phyloP scores from a whole-genome alignment of 2,329 filamentous ascomycete species.

The Penicillium sp. region DNA sequence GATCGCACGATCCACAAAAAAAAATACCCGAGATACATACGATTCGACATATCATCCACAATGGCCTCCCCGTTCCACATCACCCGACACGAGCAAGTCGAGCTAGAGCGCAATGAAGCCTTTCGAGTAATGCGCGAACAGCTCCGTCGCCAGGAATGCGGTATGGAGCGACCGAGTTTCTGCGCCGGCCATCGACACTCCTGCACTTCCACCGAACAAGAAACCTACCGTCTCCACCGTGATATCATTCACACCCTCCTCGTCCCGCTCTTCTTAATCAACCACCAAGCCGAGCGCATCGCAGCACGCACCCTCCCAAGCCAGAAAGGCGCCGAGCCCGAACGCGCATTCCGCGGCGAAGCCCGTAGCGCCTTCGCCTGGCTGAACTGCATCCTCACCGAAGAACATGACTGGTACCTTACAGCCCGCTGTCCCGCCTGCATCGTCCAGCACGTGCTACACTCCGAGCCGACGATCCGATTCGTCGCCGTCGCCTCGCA shows the following conservation, averaged over 20 bases:
- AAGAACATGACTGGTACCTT: conserved; percentile 58
- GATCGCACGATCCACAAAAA: background rate
- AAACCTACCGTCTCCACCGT: conserved; percentile 51
- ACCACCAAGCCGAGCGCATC: conserved; percentile 53
- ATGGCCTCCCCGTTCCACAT: conserved; percentile 36
- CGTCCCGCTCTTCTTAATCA: conserved; percentile 57
- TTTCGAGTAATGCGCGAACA: conserved; percentile 36
- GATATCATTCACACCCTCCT: conserved; percentile 59
- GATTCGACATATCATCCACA: conserved; percentile 2
- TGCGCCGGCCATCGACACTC: conserved; percentile 35
- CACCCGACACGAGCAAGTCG: conserved; percentile 29
- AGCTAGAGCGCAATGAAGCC: conserved; percentile 35
- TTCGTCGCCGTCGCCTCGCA: conserved; percentile 44
- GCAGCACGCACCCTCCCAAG: conserved; percentile 52
- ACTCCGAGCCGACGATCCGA: conserved; percentile 47
- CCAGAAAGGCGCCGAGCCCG: conserved; percentile 51
- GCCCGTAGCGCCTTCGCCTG: conserved; percentile 58
- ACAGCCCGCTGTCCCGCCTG: conserved; percentile 55
- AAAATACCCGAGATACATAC: background rate
- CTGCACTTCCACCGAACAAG: conserved; percentile 32
- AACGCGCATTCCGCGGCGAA: conserved; percentile 56
- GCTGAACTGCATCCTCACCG: conserved; percentile 57
- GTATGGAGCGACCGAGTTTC: conserved; percentile 38
- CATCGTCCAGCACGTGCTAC: conserved; percentile 42
- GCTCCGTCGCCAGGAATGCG: conserved; percentile 36